Base-by-base conservation (phyloP, 2,329 filamentous ascomycete species). In the Fusarium sp. region DNA sequence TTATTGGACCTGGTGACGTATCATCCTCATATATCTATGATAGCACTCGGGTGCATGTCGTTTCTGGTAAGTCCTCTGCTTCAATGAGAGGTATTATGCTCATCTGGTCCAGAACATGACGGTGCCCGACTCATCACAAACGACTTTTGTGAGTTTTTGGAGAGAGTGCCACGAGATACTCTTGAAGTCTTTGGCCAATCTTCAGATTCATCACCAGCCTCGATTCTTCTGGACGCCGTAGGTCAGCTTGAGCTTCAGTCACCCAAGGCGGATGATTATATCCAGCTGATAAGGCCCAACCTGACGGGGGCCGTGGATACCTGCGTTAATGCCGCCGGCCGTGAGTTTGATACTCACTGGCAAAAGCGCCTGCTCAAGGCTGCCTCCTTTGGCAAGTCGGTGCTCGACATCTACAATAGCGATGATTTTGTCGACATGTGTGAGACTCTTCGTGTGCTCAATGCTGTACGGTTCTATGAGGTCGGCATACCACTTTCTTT, bases 391-490 rank as follows among this genome's bases (percentile, higher is more conserved):
- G 97, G 97, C 70, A 99, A 99, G 82, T 98, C 97, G 0, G 97
- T 98, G 0, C 88, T 99, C 5, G 97, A 98, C 78, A 91, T 98
- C 14, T 99, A 98, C 84, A 98, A 97, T 82, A 98, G 95, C 80
- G 97, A 99, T 79, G 96, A 99, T 74, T 99, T 98, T 83, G 97
- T 99, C 63, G 96, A 98, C 73, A 98, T 98, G 92, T 98, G 95
- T 77, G 96, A 99, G 82, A 97, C 93, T 1, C 85, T 99, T 18
- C 92, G 97, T 18, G 95, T 99, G 0, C 87, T 99, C 57, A 98
- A 98, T 78, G 96, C 96, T 8, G 93, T 96, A 14, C 92, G 97
- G 61, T 97, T 94, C 82, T 98, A 97, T 80, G 94, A 97, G 78
- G 90, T 98, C 63, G 97, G 97, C 3, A 86, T 99, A 25, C 95